Base-by-base conservation (phyloP, 2,329 filamentous ascomycete genomes). In the Hypoxylon rubiginosum region DNA sequence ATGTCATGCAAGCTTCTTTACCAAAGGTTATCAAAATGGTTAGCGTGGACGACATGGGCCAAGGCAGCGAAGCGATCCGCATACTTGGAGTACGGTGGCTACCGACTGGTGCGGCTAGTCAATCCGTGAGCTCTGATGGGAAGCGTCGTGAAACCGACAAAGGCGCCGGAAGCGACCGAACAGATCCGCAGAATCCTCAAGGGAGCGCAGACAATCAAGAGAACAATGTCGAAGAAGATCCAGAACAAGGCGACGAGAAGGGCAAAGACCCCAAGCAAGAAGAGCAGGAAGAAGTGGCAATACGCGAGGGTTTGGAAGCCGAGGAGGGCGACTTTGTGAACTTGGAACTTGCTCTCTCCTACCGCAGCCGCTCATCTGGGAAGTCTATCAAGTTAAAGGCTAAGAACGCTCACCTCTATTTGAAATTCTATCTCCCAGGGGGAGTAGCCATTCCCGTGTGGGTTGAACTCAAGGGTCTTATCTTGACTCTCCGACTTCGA, bases 261-360 rank as follows among this genome's bases (percentile, higher is more conserved):
- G 65, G 75, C 41, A 70, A 76, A 30, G 71, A 76, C 49, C 71
- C 78, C 17, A 77, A 76, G 46, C 75, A 78, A 45, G 76, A 77
- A 41, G 77, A 80, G 26, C 73, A 81, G 26, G 78, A 81, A 19
- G 80, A 82, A 68, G 67, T 69, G n/a, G 72, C 75, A 0, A 69
- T 80, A 19, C 78, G 78, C 2, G 84, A 89, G 71, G 90, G 89
- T 1, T 91, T 92, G 89, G 88, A 92, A 71, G 91, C 90, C 1
- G 91, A 93, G 76, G 90, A 93, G 74, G 91, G 91, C 10, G 91
- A 93, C 68, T 93, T 93, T 72, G 85, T 93, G 76, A 94, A 94
- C 73, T 79, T 94, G 56, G 92, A 94, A 74, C 81, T 93, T 15
- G 90, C 90, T 0, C 90, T 94, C 72, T 89, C 91, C 1, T 94